phyloP scores from a whole-genome alignment of 208 protist genomes.

The Leptomonas pyrrhocoris region DNA sequence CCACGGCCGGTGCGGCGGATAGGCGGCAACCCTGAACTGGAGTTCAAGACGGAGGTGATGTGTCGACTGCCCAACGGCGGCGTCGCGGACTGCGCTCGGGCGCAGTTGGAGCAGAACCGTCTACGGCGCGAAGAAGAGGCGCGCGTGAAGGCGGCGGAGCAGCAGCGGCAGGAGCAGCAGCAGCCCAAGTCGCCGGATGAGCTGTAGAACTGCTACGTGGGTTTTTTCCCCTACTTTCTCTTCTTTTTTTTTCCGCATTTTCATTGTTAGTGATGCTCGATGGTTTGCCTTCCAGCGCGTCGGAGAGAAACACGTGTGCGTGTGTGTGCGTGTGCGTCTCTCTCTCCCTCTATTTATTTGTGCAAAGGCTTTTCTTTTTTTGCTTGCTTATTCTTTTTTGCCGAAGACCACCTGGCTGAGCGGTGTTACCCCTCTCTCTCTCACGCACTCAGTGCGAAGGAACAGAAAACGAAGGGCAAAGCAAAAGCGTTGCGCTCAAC shows the following conservation, averaged over 20 bases:
- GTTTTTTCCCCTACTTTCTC: neutral
- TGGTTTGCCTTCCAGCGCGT: too few relatives aligned
- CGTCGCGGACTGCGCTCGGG: conserved; percentile 1
- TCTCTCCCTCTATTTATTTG: too few relatives aligned
- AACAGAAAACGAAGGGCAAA: too few relatives aligned
- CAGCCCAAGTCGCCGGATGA: conserved; percentile 8
- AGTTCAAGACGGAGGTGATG: conserved; percentile 4
- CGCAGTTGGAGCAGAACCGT: conserved; percentile 25
- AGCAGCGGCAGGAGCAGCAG: neutral
- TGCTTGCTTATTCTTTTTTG: neutral
- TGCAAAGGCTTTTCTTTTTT: neutral
- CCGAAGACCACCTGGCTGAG: neutral
- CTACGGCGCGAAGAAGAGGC: conserved; percentile 12
- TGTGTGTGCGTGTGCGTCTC: too few relatives aligned
- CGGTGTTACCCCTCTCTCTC: too few relatives aligned
- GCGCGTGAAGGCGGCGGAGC: conserved; percentile 1
- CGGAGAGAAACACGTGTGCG: too few relatives aligned
- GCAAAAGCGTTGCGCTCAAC: too few relatives aligned
- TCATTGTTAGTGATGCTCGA: too few relatives aligned
- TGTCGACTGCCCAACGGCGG: conserved; percentile 26
- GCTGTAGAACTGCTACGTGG: neutral
- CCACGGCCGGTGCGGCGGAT: neutral
- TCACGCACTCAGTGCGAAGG: too few relatives aligned
- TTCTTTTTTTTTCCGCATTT: neutral
- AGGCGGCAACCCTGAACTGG: neutral